Percentiles rank a stretch among this genome's conserved stretches.
phyloP scores from a whole-genome alignment of 2,329 filamentous ascomycete genomes.

The Ceratocystis lukuohia region DNA sequence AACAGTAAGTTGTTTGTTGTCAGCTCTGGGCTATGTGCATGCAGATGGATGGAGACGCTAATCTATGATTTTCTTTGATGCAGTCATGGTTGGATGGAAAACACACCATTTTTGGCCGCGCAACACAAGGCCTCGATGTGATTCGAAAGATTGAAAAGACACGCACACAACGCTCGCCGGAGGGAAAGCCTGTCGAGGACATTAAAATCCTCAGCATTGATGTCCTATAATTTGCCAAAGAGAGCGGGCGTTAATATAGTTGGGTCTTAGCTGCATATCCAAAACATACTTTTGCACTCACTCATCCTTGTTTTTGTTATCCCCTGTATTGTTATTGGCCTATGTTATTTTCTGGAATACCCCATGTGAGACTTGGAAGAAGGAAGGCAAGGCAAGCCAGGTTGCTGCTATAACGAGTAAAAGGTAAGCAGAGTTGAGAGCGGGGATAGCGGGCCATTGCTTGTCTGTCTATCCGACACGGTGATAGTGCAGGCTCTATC shows the following conservation, averaged over 20 bases:
- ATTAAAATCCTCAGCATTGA: conserved; percentile 93
- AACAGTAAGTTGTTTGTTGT: conserved; percentile 48
- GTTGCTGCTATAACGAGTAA: neutral
- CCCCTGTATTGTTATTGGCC: neutral
- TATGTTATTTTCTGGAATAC: neutral
- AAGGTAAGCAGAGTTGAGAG: neutral
- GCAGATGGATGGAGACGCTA: neutral
- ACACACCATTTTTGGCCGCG: conserved; percentile 90
- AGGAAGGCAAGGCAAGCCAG: neutral
- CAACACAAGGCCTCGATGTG: conserved; percentile 81
- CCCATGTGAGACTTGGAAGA: neutral
- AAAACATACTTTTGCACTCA: neutral
- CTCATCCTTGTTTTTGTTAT: neutral
- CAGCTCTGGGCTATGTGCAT: neutral
- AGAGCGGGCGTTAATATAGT: neutral
- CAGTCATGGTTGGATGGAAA: conserved; percentile 88
- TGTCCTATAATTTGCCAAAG: conserved; percentile 30
- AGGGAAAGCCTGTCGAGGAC: conserved; percentile 91
- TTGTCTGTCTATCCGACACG: no score
- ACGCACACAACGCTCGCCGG: conserved; percentile 67
- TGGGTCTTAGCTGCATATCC: neutral
- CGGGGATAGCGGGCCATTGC: no score
- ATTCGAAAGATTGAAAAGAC: conserved; percentile 91
- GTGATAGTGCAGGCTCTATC: no score
- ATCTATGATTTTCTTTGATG: conserved; percentile 8